Evolutionary conservation across 2,329 filamentous ascomycete genomes (phyloP), one percentile per base, ranked within the genome.

Genomic region (Cucurbitaria berberidis): DNA sequence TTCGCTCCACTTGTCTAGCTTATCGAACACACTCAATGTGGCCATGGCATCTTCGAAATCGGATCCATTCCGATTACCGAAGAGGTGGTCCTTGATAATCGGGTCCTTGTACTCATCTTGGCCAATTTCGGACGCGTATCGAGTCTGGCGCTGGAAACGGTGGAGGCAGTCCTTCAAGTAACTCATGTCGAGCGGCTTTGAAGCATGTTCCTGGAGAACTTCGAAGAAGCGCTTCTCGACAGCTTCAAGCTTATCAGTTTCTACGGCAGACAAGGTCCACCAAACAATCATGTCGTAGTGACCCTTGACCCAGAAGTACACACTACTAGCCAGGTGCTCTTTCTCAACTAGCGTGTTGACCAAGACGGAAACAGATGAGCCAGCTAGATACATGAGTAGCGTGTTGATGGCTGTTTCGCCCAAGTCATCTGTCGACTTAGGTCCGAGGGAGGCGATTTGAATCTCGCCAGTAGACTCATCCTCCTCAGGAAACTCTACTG

Each of bases 391-490:
- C 1, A 89, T 87, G 34, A 96, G 82, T 2, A 96, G 78, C 45
- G 96, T 85, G 58, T 90, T 89, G 3, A 97, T 78, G 1, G 93
- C 95, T 13, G 87, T 88, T 10, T 85, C 80, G 68, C 65, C 66
- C 30, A 75, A 54, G 35, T 84, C 74, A 63, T 97, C 87, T 47
- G 84, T 89, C 73, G 89, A 92, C 64, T 88, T 83, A 0, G 95
- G 95, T 0, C 95, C 95, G 49, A 98, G 86, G 77, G 96, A 96
- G 1, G 85, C 89, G 18, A 97, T 86, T 43, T 91, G 79, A 44
- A 98, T 86, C 70, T 98, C 93, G 32, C 95, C 95, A 50, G 88
- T 90, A 0, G 91, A 93, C 72, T 99, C 95, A 62, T 99, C 95
- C 67, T 97, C 93, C 72, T 99, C 95, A 0, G 95, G 95, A 66